Conservation (phyloP, 768 basidiomycete genomes). For the Tubosaeta sp. region DNA sequence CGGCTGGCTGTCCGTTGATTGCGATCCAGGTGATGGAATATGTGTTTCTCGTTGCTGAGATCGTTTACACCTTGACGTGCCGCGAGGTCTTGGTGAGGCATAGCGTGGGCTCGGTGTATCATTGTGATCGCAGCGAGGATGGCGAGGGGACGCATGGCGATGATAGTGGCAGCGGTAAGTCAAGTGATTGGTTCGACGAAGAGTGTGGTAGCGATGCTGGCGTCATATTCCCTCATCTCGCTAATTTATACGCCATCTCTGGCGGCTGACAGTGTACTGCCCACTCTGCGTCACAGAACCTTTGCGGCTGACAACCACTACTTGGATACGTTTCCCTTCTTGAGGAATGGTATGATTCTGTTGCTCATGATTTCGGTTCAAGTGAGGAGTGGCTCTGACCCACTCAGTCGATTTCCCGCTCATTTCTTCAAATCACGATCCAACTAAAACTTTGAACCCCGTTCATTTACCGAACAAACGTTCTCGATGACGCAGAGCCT, state of each 20-base stretch:
- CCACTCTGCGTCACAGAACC: not conserved
- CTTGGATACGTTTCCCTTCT: not conserved
- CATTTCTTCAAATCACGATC: not conserved
- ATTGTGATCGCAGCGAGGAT: constrained; percentile 24
- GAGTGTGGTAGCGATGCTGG: constrained; percentile 1
- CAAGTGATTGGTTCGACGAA: constrained; percentile 3
- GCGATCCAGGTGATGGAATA: constrained; percentile 29
- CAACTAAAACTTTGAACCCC: not conserved
- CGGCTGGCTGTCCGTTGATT: constrained; percentile 23
- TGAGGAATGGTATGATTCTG: not conserved
- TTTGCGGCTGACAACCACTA: constrained; percentile 16
- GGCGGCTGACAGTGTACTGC: constrained; percentile 21
- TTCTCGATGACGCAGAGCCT: not conserved
- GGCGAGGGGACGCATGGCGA: constrained; percentile 24
- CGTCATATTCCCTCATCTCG: not conserved
- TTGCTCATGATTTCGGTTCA: not conserved
- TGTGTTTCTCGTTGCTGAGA: constrained; percentile 17
- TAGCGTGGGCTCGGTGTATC: constrained; percentile 15
- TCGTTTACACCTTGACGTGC: constrained; percentile 12
- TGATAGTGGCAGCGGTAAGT: constrained; percentile 12
- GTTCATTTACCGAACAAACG: not conserved
- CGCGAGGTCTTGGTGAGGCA: constrained; percentile 24
- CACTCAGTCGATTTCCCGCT: not conserved
- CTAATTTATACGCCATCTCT: constrained; percentile 15
- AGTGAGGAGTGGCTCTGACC: not conserved